A percentile compares a stretch with the other conserved stretches of the same genome.
Conservation (phyloP, 2,329 filamentous ascomycete species). For the Pseudomassariella vexata region DNA sequence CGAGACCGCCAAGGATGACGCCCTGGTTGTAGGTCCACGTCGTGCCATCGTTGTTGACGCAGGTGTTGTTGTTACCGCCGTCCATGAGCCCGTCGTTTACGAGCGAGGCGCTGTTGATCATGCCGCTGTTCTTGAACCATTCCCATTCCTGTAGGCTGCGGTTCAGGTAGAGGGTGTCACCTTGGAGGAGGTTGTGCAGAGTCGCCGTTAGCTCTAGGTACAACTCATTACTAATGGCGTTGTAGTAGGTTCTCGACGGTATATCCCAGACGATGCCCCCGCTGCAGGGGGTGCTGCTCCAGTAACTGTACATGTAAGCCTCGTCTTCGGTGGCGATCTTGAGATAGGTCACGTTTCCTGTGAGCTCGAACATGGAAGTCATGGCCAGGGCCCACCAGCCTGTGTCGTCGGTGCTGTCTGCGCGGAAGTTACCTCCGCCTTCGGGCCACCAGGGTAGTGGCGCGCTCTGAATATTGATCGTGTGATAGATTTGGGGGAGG, state of each 20-base stretch:
- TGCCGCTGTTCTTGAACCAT: constrained; percentile 33
- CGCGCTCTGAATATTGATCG: constrained; percentile 25
- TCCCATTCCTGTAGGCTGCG: constrained; percentile 36
- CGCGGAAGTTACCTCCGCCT: constrained; percentile 31
- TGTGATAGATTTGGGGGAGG: constrained; percentile 20
- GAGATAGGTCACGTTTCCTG: constrained; percentile 36
- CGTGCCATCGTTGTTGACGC: constrained; percentile 21
- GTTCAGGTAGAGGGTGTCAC: constrained; percentile 27
- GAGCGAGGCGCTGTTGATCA: constrained; percentile 32
- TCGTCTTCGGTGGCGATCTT: constrained; percentile 39
- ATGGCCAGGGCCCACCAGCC: constrained; percentile 48
- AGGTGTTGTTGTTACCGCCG: constrained; percentile 11
- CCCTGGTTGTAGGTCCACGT: constrained; percentile 52
- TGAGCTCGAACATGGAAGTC: constrained; percentile 42
- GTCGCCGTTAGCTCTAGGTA: constrained; percentile 36
- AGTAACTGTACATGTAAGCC: constrained; percentile 39
- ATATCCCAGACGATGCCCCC: constrained; percentile 39
- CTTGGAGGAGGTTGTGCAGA: constrained; percentile 33
- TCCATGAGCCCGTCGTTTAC: constrained; percentile 37
- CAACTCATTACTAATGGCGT: constrained; percentile 41
- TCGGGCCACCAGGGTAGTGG: constrained; percentile 29
- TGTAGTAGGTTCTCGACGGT: constrained; percentile 31
- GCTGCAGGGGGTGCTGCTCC: constrained; percentile 34
- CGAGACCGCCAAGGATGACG: constrained; percentile 52
- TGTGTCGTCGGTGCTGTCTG: constrained; percentile 36